Conservation (phyloP, 2,329 filamentous ascomycete genomes). For the Talaromyces verruculosus region DNA sequence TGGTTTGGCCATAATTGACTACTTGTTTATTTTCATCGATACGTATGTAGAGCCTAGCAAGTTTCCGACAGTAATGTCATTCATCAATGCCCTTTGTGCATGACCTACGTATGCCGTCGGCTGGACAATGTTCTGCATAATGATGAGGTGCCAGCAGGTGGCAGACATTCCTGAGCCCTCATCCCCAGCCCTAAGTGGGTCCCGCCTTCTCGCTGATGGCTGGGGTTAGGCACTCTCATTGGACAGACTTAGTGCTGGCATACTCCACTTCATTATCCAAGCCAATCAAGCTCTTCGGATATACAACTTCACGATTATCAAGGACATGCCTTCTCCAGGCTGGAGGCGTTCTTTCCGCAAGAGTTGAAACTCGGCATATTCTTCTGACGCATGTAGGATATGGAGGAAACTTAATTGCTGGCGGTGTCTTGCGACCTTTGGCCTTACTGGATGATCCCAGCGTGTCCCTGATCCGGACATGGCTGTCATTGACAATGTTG, state of each 20-base stretch:
- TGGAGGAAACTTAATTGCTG: not conserved
- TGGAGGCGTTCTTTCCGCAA: not conserved
- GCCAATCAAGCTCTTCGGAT: not conserved
- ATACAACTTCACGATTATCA: not conserved
- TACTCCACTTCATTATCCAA: not conserved
- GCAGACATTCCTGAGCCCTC: slow-evolving; percentile 8
- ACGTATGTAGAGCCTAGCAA: not conserved
- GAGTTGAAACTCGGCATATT: not conserved
- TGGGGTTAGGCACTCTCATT: not conserved
- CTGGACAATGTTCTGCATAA: not conserved
- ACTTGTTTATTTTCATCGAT: not conserved
- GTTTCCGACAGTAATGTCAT: not conserved
- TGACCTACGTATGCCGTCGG: not conserved
- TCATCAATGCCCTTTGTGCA: too few species aligned
- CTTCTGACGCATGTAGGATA: not conserved
- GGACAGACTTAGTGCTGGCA: not conserved
- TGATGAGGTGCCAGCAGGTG: not conserved
- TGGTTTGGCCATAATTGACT: not conserved
- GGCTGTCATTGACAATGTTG: not conserved
- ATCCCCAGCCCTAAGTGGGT: slow-evolving; percentile 3
- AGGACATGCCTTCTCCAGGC: not conserved
- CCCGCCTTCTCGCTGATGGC: not conserved
- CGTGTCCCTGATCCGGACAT: not conserved
- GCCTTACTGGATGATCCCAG: not conserved
- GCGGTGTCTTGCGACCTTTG: not conserved